Conservation (phyloP, 768 basidiomycete species). For the Suillus americanus region DNA sequence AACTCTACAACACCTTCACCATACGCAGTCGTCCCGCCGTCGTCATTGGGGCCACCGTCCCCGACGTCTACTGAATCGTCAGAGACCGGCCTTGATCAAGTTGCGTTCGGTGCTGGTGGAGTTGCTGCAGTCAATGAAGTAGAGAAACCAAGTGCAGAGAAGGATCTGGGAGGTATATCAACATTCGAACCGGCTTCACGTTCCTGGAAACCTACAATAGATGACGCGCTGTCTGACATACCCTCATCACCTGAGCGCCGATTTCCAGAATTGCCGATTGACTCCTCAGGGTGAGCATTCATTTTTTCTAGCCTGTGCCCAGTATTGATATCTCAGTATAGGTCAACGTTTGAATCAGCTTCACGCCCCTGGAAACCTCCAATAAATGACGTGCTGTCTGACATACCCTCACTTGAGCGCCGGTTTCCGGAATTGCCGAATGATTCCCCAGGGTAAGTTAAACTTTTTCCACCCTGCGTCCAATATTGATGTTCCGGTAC, state of each 20-base stretch:
- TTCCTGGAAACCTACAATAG: slow-evolving; percentile 12
- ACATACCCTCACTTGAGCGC: slow-evolving; percentile 11
- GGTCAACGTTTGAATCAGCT: slow-evolving; percentile 13
- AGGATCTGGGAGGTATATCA: slow-evolving; percentile 28
- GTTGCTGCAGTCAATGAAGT: background rate
- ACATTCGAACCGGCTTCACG: slow-evolving; percentile 21
- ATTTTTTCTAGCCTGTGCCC: background rate
- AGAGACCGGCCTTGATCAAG: slow-evolving; percentile 43
- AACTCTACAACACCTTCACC: slow-evolving; percentile 43
- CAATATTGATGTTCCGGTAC: slow-evolving; percentile 4
- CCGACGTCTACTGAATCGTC: slow-evolving; percentile 70
- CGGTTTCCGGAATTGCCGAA: slow-evolving; percentile 15
- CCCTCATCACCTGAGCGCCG: slow-evolving; percentile 10
- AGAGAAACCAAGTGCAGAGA: background rate
- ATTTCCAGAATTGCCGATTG: slow-evolving; percentile 13
- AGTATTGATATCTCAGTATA: slow-evolving; percentile 1
- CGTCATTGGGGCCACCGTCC: slow-evolving; percentile 74
- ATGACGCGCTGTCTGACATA: slow-evolving; percentile 22
- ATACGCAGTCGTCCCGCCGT: slow-evolving; percentile 69
- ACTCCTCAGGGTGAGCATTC: slow-evolving; percentile 19
- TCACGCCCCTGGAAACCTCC: slow-evolving; percentile 15
- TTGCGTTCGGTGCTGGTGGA: slow-evolving; percentile 23
- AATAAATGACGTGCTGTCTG: slow-evolving; percentile 18
- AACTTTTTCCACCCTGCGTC: background rate
- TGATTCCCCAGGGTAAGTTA: slow-evolving; percentile 21